Conservation (phyloP, 2,329 filamentous ascomycete genomes). For the Colletotrichum destructivum region DNA sequence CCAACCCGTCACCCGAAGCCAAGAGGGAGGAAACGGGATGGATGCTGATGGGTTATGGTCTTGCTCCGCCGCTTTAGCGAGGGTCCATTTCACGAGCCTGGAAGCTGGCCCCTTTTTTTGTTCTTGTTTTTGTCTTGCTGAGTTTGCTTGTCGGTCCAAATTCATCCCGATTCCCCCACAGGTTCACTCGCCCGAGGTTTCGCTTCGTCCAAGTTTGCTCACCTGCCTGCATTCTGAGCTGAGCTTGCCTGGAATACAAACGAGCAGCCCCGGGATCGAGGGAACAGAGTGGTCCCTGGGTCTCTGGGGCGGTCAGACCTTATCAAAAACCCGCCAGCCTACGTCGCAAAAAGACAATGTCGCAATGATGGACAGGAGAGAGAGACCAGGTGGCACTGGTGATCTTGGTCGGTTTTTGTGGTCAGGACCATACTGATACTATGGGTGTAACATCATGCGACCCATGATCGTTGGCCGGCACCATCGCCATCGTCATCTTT, state of each 20-base stretch:
- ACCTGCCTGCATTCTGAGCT: neutral
- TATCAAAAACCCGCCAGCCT: neutral
- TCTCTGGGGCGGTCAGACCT: conserved; percentile 8
- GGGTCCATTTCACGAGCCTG: neutral
- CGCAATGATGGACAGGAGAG: neutral
- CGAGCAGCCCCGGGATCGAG: neutral
- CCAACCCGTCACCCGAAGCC: neutral
- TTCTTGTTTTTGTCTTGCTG: neutral
- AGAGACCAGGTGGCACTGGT: neutral
- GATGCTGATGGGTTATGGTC: neutral
- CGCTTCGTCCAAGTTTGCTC: neutral
- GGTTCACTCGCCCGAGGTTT: neutral
- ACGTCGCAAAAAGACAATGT: conserved; percentile 15
- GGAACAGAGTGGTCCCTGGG: neutral
- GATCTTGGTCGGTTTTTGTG: neutral
- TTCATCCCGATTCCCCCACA: neutral
- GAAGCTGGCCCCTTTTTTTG: neutral
- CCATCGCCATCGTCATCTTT: neutral
- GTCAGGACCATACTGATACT: neutral
- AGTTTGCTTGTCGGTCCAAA: neutral
- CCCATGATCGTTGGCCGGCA: conserved; percentile 21
- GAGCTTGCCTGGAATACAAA: neutral
- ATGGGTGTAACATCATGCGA: conserved; percentile 37
- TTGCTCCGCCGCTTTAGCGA: neutral
- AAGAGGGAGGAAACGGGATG: too few species aligned